These are phyloP conservation scores for Blumeria hordei DNA, from an alignment of 2,329 filamentous ascomycete genomes.

Conservation along the genomic window DNA sequence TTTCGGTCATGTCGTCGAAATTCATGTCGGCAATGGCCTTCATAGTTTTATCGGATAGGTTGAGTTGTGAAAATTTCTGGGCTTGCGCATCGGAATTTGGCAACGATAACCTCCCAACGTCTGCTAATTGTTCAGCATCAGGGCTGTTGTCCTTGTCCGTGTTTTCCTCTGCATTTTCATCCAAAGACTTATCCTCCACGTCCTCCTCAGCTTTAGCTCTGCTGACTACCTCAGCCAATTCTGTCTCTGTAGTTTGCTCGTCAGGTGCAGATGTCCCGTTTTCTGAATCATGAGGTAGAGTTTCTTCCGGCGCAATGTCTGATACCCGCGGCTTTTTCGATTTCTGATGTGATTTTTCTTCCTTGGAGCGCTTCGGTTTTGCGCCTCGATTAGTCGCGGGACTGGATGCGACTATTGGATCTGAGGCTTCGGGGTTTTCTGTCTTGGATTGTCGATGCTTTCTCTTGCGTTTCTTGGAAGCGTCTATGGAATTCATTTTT, in stretches of 20 bases:
- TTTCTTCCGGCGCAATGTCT: conserved; percentile 7
- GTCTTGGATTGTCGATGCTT: conserved; percentile 11
- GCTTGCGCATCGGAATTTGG: conserved; percentile 6
- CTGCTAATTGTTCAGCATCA: conserved; percentile 5
- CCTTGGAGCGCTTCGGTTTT: conserved; percentile 8
- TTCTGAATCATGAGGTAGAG: background rate
- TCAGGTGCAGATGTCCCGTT: conserved; percentile 14
- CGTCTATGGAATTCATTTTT: too few species aligned
- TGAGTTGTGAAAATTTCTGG: conserved; percentile 29
- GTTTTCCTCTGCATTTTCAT: background rate
- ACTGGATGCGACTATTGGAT: conserved; percentile 4
- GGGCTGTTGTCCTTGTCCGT: background rate
- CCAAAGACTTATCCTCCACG: background rate
- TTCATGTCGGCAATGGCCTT: conserved; percentile 54
- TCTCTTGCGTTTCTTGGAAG: conserved; percentile 15
- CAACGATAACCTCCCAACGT: conserved; percentile 8
- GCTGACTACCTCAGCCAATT: conserved; percentile 3
- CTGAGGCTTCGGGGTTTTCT: conserved; percentile 4
- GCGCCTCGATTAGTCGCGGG: conserved; percentile 2
- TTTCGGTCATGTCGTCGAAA: conserved; percentile 87
- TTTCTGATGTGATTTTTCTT: conserved; percentile 14
- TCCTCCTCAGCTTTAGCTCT: conserved; percentile 3
- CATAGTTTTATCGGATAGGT: conserved; percentile 70
- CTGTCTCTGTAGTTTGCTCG: conserved; percentile 11
- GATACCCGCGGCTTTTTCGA: conserved; percentile 16